Base-by-base conservation (phyloP, 1,284 basidiomycete genomes). In the Cronartium ribicola region DNA sequence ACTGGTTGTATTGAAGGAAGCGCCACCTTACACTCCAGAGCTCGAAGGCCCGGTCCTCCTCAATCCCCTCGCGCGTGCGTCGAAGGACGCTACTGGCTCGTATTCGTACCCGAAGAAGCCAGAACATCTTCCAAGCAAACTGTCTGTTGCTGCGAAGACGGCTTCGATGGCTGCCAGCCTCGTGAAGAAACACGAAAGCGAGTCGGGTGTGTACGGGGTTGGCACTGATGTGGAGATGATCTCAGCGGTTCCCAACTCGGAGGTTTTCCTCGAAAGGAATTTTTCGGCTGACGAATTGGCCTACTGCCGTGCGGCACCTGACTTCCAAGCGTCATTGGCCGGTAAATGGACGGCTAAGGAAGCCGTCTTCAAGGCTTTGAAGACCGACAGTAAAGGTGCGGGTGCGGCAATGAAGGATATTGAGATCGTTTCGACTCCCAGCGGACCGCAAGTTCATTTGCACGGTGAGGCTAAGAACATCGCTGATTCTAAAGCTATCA, bases 301-400 rank as follows among this genome's bases (percentile, higher is more conserved):
- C 14, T 97, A 98, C 85, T 98, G 95, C 84, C 85, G 84, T 68
- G 79, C 87, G n/a, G 93, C 97, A 79, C 89, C 96, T 0, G 90
- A 92, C 76, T 88, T 91, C 20, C 83, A 86, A 0, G 90, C 95
- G 3, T 97, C 94, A 8, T 94, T 96, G 81, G 94, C 94, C 48
- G 94, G 91, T 67, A 90, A 94, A 77, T 98, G 96, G 94, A 91
- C 88, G 63, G 94, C 93, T 65, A 98, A 98, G 83, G 96, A 98
- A 82, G 95, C 94, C 11, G 90, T 94, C 67, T 97, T 98, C 88
- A 98, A 98, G 84, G 91, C 93, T n/a, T 86, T 98, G 14, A 90
- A 91, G 43, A 89, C 94, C 55, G 84, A 88, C 22, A 94, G 91
- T 5, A 91, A 94, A 83, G 96, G 96, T 57, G 92, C 94, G 5